Evolutionary conservation across 1,139 yeast species (phyloP), one percentile per base, ranked within the genome.

Genomic region (Saccharomycopsis phalli): DNA sequence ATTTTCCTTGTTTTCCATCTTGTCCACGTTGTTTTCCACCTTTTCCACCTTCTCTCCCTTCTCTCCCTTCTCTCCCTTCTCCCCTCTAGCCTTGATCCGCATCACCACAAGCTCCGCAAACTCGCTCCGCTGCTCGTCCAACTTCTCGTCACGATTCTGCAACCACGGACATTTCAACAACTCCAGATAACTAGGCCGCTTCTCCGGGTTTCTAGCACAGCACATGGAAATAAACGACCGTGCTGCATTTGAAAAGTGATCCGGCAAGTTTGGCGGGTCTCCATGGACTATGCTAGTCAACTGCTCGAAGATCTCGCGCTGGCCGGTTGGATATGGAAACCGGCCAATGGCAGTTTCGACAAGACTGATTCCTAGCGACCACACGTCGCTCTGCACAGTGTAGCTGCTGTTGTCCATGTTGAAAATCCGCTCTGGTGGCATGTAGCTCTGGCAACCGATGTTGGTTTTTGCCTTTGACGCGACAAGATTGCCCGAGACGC

Each of bases 351-450:
- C 94, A 50, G 86, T 76, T 60, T 91, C 99, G 39, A 91, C 62
- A 17, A 91, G 76, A 22, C 94, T 80, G 45, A 91, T 67, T 1
- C 98, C 99, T 34, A 91, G 63, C 0, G 96, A 86, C 98, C 99
- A 91, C 47, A 91, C 76, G 60, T 93, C 99, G 8, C 94, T 81
- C 57, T 91, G 96, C 10, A 87, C 95, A 1, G 96, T 80, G 60
- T 91, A 91, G 0, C 94, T 78, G 16, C 75, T 69, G 50, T 76
- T 91, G 55, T 81, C 88, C 41, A 60, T 63, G 36, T 62, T 47
- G 4, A 77, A 70, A 54, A 91, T 93, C 55, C 99, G 72, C 59
- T 91, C 99, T 1, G 99, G 99, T 0, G 98, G 97, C 98, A 93
- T 93, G 61, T 91, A 91, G 4, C 95, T 83, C 61, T 91, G 98